Percentiles rank a stretch among this genome's conserved stretches.
These are phyloP conservation scores for Planoprotostelium fungivorum DNA, from an alignment of 78 protist genomes.

Conservation along the genomic window DNA sequence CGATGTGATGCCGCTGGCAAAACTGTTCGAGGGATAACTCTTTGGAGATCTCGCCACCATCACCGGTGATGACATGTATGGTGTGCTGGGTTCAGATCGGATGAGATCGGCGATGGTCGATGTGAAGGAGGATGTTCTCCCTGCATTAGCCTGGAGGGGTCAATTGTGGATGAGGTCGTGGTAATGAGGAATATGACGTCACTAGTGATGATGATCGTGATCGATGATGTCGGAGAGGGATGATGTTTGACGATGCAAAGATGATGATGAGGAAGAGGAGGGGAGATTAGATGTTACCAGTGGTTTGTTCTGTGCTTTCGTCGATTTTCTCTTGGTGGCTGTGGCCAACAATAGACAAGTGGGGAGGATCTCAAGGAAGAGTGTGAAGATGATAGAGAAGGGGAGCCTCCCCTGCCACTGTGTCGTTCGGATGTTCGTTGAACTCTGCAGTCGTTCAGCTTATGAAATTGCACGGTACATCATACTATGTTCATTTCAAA, in stretches of 20 bases:
- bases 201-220: not conserved
- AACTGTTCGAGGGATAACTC: too few relatives aligned
- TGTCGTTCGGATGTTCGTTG: not conserved
- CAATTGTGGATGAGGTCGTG: not conserved
- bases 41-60: too few relatives aligned
- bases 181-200: not conserved
- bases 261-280: not conserved
- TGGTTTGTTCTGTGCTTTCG: too few relatives aligned
- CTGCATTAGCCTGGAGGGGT: not conserved
- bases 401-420: not conserved
- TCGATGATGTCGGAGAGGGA: not conserved
- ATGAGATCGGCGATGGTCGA: not conserved
- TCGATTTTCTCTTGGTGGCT: not conserved
- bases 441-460: not conserved
- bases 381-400: not conserved
- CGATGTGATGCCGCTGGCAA: too few relatives aligned
- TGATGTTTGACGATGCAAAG: not conserved
- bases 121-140: not conserved
- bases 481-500: not conserved
- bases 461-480: not conserved
- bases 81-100: not conserved
- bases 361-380: not conserved
- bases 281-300: not conserved
- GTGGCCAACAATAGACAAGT: not conserved
- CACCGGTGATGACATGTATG: not conserved